phyloP scores from a whole-genome alignment of 2,329 filamentous ascomycete species.

The Lasiodiplodia sp. region DNA sequence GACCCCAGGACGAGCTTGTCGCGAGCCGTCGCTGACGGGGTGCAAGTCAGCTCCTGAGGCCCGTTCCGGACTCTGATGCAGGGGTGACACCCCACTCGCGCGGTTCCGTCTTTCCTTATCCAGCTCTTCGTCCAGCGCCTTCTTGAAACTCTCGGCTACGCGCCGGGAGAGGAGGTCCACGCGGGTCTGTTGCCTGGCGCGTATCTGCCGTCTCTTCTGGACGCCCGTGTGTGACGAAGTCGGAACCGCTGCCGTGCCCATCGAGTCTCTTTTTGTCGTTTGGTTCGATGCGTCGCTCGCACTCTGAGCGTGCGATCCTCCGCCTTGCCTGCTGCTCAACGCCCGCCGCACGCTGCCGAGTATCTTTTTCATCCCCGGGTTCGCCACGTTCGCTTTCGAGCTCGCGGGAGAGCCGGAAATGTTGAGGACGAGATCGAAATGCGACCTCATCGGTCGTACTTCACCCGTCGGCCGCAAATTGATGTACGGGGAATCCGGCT shows the following conservation, averaged over 20 bases:
- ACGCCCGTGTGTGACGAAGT: slow-evolving; percentile 5
- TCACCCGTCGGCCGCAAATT: slow-evolving; percentile 53
- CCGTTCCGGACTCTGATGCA: slow-evolving; percentile 4
- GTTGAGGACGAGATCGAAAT: slow-evolving; percentile 41
- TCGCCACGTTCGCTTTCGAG: slow-evolving; percentile 54
- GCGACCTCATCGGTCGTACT: slow-evolving; percentile 41
- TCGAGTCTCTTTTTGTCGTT: slow-evolving; percentile 16
- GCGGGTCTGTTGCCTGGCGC: slow-evolving; percentile 59
- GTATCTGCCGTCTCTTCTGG: slow-evolving; percentile 30
- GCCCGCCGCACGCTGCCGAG: slow-evolving; percentile 86
- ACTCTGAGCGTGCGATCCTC: slow-evolving; percentile 1
- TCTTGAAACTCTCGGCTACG: slow-evolving; percentile 79
- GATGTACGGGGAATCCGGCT: slow-evolving; percentile 82
- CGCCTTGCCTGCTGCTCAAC: slow-evolving; percentile 66
- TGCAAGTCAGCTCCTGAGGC: slow-evolving; percentile 5
- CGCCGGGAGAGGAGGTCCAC: slow-evolving; percentile 85
- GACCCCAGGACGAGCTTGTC: slow-evolving; percentile 9
- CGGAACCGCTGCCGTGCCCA: slow-evolving; percentile 2
- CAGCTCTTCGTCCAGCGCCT: slow-evolving; percentile 71
- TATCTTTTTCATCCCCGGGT: slow-evolving; percentile 81
- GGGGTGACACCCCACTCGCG: slow-evolving; percentile 9
- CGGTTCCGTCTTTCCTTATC: slow-evolving; percentile 39
- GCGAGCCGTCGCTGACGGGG: slow-evolving; percentile 15
- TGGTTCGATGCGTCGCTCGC: slow-evolving; percentile 25
- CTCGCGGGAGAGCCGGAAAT: slow-evolving; percentile 35